phyloP scores from a whole-genome alignment of 805 yeast genomes.

The Candida oleophila region DNA sequence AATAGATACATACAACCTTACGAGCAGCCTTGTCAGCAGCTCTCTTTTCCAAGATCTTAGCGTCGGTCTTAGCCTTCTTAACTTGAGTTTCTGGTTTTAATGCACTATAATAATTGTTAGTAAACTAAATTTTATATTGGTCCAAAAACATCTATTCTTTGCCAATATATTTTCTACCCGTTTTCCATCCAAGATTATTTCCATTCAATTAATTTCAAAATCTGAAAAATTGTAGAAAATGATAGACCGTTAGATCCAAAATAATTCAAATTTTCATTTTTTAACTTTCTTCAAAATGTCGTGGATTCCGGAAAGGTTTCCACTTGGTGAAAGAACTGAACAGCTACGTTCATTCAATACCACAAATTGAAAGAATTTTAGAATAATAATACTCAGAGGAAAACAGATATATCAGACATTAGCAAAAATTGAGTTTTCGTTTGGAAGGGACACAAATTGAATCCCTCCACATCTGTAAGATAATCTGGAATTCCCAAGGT shows the following conservation, averaged over 20 bases:
- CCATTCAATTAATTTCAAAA: background rate
- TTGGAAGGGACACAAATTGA: slow-evolving; percentile 6
- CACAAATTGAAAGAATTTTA: slow-evolving; percentile 13
- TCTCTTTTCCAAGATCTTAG: slow-evolving; percentile 73
- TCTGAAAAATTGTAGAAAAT: background rate
- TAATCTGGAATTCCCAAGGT: slow-evolving; percentile 42
- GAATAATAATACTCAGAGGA: slow-evolving; percentile 33
- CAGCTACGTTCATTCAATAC: slow-evolving; percentile 40
- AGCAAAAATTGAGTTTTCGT: slow-evolving; percentile 28
- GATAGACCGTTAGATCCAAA: background rate
- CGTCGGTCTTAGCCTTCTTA: slow-evolving; percentile 78
- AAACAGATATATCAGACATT: slow-evolving; percentile 45
- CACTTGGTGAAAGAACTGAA: slow-evolving; percentile 30
- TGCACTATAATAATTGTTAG: slow-evolving; percentile 30
- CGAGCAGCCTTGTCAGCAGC: slow-evolving; percentile 79
- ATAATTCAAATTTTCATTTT: background rate
- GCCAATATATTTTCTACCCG: background rate
- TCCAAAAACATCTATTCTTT: background rate
- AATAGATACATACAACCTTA: slow-evolving; percentile 69
- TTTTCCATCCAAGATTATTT: slow-evolving; percentile 1
- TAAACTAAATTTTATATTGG: slow-evolving; percentile 3
- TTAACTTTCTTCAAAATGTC: slow-evolving; percentile 9
- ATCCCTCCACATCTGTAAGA: slow-evolving; percentile 32
- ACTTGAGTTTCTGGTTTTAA: slow-evolving; percentile 81
- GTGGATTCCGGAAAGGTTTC: slow-evolving; percentile 22